Evolutionary conservation across 2,329 filamentous ascomycete species (phyloP).

Genomic region (Nemania sp.): DNA sequence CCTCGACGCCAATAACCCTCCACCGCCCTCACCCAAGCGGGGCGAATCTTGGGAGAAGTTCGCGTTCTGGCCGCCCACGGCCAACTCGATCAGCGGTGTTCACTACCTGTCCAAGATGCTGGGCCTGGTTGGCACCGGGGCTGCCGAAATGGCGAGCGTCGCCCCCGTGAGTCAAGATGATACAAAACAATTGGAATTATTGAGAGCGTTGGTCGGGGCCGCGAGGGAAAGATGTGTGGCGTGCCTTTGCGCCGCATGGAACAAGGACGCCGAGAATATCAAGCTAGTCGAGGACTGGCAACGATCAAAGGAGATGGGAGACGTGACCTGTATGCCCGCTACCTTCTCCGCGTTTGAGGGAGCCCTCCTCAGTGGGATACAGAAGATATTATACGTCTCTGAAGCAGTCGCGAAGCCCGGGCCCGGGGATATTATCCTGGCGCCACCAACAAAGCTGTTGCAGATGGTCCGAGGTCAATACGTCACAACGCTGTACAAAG

Average conservation of each 20-base stretch:
- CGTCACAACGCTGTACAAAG: constrained; percentile 91
- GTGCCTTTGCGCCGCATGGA: constrained; percentile 89
- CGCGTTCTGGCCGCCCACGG: constrained; percentile 94
- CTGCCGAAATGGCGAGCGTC: constrained; percentile 81
- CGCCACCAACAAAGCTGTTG: constrained; percentile 83
- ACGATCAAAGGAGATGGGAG: constrained; percentile 76
- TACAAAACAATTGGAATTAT: constrained; percentile 67
- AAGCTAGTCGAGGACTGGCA: constrained; percentile 95
- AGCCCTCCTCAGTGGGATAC: constrained; percentile 80
- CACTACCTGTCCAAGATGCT: constrained; percentile 86
- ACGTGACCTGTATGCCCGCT: constrained; percentile 88
- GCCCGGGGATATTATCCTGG: constrained; percentile 76
- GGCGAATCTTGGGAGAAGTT: constrained; percentile 92
- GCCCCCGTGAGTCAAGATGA: constrained; percentile 63
- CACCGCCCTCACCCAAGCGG: constrained; percentile 73
- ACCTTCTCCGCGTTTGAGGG: constrained; percentile 86
- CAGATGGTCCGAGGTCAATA: constrained; percentile 93
- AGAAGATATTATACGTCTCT: constrained; percentile 92
- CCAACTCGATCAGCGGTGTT: constrained; percentile 90
- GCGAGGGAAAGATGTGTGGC: constrained; percentile 84
- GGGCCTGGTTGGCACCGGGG: constrained; percentile 80
- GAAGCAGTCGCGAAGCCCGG: constrained; percentile 79
- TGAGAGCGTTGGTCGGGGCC: constrained; percentile 75
- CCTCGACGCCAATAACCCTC: constrained; percentile 77
- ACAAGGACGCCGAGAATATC: constrained; percentile 88